Percentiles rank a stretch among this genome's conserved stretches.
These are phyloP conservation scores for Urtica urens DNA, from an alignment of 306 rosid species.

Conservation along the genomic window DNA sequence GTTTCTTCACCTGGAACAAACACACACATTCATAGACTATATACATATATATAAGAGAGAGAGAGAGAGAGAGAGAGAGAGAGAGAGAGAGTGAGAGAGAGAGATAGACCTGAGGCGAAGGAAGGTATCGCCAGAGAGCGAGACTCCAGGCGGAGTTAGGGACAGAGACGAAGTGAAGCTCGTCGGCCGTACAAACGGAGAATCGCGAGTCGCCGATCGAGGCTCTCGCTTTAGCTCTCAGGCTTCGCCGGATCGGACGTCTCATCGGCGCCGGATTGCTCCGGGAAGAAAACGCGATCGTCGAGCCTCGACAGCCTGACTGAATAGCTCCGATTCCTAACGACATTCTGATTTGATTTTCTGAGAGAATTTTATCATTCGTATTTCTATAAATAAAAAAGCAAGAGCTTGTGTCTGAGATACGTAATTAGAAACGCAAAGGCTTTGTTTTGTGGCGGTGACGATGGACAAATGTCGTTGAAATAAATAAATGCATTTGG, in stretches of 20 bases:
- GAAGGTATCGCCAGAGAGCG: constrained; percentile 90
- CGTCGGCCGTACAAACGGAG: constrained; percentile 66
- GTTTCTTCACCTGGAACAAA: constrained; percentile 28
- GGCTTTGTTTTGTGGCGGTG: too few species aligned
- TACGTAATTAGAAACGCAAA: too few species aligned
- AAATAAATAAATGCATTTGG: too few species aligned
- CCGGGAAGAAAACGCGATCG: constrained; percentile 10
- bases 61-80: background rate
- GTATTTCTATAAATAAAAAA: background rate
- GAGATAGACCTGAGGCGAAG: constrained; percentile 42
- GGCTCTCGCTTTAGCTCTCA: constrained; percentile 6
- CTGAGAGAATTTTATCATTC: background rate
- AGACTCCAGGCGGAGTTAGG: constrained; percentile 76
- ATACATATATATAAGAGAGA: background rate
- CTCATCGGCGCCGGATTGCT: constrained; percentile 20
- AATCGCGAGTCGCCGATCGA: constrained; percentile 15
- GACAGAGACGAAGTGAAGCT: constrained; percentile 62
- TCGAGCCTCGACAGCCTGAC: background rate
- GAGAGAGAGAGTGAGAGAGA: background rate
- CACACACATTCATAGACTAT: background rate
- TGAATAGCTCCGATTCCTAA: constrained; percentile 1
- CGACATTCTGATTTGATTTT: background rate
- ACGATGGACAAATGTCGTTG: too few species aligned
- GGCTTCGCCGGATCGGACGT: background rate
- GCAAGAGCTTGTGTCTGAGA: too few species aligned